Evolutionary conservation across 2,329 filamentous ascomycete genomes (phyloP).

Genomic region (Colletotrichum chrysophilum): DNA sequence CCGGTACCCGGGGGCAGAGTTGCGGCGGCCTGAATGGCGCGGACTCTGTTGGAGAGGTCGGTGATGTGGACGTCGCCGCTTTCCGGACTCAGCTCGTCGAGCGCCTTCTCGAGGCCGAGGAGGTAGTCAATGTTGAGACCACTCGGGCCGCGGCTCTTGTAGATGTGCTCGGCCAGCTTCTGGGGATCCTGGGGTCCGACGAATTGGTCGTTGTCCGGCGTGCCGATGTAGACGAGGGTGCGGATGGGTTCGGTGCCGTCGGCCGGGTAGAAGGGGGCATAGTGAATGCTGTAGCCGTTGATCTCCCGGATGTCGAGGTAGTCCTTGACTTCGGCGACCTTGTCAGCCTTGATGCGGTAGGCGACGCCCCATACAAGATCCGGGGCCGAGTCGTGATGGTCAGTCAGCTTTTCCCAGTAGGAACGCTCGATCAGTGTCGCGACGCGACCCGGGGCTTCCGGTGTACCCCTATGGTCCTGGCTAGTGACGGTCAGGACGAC

Average conservation of each 20-base stretch:
- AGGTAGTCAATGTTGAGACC: conserved; percentile 92
- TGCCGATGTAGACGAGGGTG: conserved; percentile 89
- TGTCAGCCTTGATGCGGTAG: conserved; percentile 77
- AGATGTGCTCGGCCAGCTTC: conserved; percentile 80
- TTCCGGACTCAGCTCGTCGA: conserved; percentile 74
- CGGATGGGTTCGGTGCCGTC: conserved; percentile 46
- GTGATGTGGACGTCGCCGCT: conserved; percentile 85
- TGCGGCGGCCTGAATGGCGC: conserved; percentile 56
- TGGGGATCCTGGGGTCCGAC: conserved; percentile 82
- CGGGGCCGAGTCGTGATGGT: conserved; percentile 65
- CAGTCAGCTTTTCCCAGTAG: conserved; percentile 81
- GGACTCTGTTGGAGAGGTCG: conserved; percentile 78
- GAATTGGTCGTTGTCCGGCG: conserved; percentile 93
- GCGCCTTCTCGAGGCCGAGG: conserved; percentile 76
- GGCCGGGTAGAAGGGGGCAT: conserved; percentile 79
- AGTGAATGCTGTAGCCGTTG: conserved; percentile 95
- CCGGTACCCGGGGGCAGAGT: neutral
- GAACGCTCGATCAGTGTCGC: conserved; percentile 87
- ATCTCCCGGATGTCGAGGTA: conserved; percentile 98
- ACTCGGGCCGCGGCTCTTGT: conserved; percentile 78
- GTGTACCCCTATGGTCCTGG: conserved; percentile 93
- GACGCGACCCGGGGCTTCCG: conserved; percentile 84
- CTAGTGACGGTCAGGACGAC: conserved; percentile 51
- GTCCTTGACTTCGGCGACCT: conserved; percentile 80
- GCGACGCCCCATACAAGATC: conserved; percentile 88